Percentiles rank a stretch among this genome's conserved stretches.
These are phyloP conservation scores for Boletus eberwhitei DNA, from an alignment of 768 basidiomycete species.

Conservation along the genomic window DNA sequence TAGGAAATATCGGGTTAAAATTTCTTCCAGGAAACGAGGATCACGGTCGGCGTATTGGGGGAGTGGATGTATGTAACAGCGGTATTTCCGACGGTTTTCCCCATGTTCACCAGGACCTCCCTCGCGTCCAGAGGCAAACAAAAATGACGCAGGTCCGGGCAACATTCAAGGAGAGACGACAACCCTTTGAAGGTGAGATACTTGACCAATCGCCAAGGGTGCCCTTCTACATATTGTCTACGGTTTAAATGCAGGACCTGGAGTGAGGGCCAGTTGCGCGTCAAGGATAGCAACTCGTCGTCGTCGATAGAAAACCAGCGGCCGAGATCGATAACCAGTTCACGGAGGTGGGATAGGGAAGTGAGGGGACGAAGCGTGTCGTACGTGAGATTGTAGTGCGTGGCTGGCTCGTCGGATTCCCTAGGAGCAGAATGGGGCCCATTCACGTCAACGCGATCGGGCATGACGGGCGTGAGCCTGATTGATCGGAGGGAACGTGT, in stretches of 20 bases:
- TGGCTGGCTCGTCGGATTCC: neutral
- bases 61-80: neutral
- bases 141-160: neutral
- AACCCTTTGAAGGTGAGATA: slow-evolving; percentile 1
- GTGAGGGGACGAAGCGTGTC: neutral
- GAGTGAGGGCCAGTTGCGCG: slow-evolving; percentile 2
- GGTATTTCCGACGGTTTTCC: neutral
- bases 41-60: neutral
- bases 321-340: neutral
- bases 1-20: neutral
- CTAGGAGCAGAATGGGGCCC: too few species aligned
- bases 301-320: slow-evolving; percentile 6
- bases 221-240: too few species aligned
- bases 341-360: neutral
- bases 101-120: neutral
- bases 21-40: neutral
- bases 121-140: neutral
- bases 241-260: neutral
- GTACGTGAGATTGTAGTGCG: neutral
- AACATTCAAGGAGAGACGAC: neutral
- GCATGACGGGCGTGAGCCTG: neutral
- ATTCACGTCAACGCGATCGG: neutral
- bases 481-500: neutral
- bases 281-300: neutral
- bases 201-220: neutral